Evolutionary conservation across 352 stramenopile species (phyloP).

Genomic region (Globisporangium apiculatum): DNA sequence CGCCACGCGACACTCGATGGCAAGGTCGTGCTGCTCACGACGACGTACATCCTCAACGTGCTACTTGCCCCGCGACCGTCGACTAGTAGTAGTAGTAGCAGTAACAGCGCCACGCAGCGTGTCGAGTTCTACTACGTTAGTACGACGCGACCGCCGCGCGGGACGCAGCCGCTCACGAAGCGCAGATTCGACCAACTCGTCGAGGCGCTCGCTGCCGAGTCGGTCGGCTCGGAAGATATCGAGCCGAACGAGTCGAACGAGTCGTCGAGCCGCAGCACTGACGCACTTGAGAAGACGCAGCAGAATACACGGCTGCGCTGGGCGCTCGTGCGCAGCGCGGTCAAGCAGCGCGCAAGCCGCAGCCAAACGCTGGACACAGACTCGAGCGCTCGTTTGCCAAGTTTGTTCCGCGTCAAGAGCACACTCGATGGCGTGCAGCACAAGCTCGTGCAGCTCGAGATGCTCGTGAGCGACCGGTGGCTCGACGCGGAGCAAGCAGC

Average conservation of each 20-base stretch:
- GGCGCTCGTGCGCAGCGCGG: constrained; percentile 28
- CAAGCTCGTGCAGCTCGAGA: constrained; percentile 35
- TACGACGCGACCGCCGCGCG: constrained; percentile 55
- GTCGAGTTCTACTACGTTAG: constrained; percentile 81
- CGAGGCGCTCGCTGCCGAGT: constrained; percentile 18
- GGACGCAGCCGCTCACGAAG: constrained; percentile 37
- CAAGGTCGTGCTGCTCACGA: constrained; percentile 48
- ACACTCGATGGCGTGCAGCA: constrained; percentile 19
- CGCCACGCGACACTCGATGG: constrained; percentile 70
- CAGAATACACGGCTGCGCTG: constrained; percentile 28
- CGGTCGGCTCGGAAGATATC: not conserved
- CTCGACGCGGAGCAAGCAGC: constrained; percentile 41
- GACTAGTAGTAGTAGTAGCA: not conserved
- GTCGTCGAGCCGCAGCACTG: not conserved
- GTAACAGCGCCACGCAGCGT: constrained; percentile 2
- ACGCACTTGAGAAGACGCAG: constrained; percentile 4
- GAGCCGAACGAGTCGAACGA: too few species aligned
- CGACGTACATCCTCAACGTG: constrained; percentile 65
- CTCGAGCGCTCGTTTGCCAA: not conserved
- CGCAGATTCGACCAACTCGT: constrained; percentile 55
- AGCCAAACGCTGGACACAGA: too few species aligned
- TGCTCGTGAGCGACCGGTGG: constrained; percentile 44
- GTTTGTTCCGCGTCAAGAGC: constrained; percentile 16
- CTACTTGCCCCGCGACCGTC: constrained; percentile 26
- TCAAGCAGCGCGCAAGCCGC: not conserved